A percentile compares a stretch with the other conserved stretches of the same genome.
These are phyloP conservation scores for Kodamaea nitidulidarum DNA, from an alignment of 805 yeast genomes.

Conservation along the genomic window DNA sequence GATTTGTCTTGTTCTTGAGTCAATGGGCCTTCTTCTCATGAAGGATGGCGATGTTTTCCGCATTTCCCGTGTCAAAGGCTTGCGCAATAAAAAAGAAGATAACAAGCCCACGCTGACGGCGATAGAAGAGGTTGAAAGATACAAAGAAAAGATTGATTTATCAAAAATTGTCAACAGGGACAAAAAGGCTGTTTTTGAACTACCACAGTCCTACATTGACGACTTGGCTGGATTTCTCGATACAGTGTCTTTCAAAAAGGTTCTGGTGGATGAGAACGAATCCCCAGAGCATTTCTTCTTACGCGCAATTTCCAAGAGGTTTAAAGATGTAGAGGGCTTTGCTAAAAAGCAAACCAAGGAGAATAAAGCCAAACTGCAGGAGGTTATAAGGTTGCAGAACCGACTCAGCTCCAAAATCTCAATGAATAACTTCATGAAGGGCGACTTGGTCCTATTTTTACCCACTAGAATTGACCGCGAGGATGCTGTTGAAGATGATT, in stretches of 20 bases:
- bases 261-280: conserved; percentile 9
- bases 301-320: conserved; percentile 60
- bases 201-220: not conserved
- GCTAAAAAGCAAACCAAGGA: conserved; percentile 84
- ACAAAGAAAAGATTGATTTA: conserved; percentile 43
- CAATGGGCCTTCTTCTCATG: conserved; percentile 69
- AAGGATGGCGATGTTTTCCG: conserved; percentile 37
- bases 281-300: conserved; percentile 28
- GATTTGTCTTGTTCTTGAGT: conserved; percentile 58
- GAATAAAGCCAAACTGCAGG: conserved; percentile 48
- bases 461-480: conserved; percentile 60
- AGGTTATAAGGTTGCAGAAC: conserved; percentile 33
- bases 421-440: conserved; percentile 59
- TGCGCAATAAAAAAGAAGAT: conserved; percentile 45
- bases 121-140: conserved; percentile 34
- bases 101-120: conserved; percentile 37
- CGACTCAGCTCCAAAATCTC: conserved; percentile 54
- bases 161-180: not conserved
- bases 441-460: conserved; percentile 79
- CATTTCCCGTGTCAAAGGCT: conserved; percentile 77
- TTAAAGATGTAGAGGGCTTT: conserved; percentile 80
- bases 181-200: not conserved
- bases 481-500: conserved; percentile 9
- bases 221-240: not conserved
- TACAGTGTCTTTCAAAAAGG: conserved; percentile 1